Base-by-base conservation (phyloP, 2,329 filamentous ascomycete genomes). In the Pseudophaeomoniella oleicola region DNA sequence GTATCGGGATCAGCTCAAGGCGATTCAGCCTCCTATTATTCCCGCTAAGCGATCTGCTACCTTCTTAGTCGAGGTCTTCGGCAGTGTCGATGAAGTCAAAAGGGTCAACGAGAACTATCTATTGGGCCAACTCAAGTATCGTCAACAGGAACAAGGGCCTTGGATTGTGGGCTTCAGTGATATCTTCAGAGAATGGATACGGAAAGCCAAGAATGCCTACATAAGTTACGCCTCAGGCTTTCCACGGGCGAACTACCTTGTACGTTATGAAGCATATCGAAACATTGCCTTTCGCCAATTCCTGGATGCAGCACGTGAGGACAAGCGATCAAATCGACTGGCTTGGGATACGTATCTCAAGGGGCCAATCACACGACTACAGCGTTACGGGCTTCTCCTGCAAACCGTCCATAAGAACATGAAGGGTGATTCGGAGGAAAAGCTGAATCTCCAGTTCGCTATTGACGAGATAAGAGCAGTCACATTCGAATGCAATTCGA, bases 151-250 rank as follows among this genome's bases (percentile, higher is more conserved):
- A 54, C 88, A 98, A 60, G 90, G 90, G 0, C 90, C 90, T 0
- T 98, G 86, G 77, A 79, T 98, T 40, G 69, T 74, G 10, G 90
- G 90, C 3, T 94, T 94, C 59, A 94, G 87, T 53, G 90, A 96
- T 51, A 84, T 98, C 35, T 96, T 98, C 66, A 71, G 90, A 40
- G 90, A 98, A 60, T 98, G 90, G 90, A 94, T 96, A 43, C 75
- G 90, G 44, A 96, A 94, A 57, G 90, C 90, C 19, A 85, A 80
- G 56, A 66, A 71, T 2, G 80, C 84, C 9, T 98, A 96, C 54
- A 77, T 94, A 42, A 86, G 93, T 40, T 98, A 96, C 56, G 88
- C 88, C 29, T 78, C 81, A 1, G 78, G 78, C 0, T 96, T 90
- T 47, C 88, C 88, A 1, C 76, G 79, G 40, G 88, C 90, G 1